Conservation (phyloP, 2,329 filamentous ascomycete genomes). For the Didymella sp. region DNA sequence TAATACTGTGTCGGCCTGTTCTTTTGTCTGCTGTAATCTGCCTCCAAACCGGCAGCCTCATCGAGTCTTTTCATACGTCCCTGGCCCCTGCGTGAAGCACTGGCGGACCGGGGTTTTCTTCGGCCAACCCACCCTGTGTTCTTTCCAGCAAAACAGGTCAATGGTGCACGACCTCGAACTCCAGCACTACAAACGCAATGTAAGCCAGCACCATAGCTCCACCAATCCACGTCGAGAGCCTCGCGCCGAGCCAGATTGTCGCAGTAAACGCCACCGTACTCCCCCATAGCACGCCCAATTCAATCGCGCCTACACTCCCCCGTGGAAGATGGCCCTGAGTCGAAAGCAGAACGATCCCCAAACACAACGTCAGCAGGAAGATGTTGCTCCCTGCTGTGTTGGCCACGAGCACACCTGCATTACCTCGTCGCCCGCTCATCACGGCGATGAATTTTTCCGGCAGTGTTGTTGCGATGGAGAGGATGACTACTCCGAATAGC, state of each 20-base stretch:
- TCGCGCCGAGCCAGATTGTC: neutral
- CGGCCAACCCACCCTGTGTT: no score
- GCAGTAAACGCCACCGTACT: neutral
- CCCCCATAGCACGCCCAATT: neutral
- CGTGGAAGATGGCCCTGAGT: neutral
- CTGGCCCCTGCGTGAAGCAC: no score
- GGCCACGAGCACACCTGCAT: neutral
- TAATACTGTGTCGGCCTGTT: no score
- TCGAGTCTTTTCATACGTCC: no score
- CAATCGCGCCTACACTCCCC: neutral
- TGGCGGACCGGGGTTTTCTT: no score
- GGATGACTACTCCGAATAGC: neutral
- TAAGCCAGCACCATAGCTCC: neutral
- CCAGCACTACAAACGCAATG: neutral
- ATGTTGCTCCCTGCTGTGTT: neutral
- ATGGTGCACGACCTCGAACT: neutral
- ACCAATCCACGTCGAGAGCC: neutral
- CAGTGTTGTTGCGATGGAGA: neutral
- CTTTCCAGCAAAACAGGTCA: neutral
- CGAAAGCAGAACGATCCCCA: neutral
- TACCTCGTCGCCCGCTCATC: neutral
- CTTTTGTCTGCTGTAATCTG: no score
- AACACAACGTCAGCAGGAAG: neutral
- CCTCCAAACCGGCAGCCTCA: no score
- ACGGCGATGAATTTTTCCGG: neutral